Conservation (phyloP, 225 moss, liverwort and hornwort genomes). For the Climacium dendroides region DNA sequence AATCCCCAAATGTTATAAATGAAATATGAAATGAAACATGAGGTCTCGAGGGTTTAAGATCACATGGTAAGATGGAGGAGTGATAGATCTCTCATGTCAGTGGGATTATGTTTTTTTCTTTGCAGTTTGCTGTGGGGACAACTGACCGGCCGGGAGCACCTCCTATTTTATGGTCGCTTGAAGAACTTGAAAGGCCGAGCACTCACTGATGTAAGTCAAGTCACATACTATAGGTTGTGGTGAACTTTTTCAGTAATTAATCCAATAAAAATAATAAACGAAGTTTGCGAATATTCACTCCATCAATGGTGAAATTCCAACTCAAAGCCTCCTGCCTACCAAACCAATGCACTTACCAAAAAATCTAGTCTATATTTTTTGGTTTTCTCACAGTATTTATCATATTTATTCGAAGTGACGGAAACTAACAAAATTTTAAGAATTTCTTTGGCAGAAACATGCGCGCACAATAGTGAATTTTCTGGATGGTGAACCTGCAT, state of each 20-base stretch:
- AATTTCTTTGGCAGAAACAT: not conserved
- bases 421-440: no score
- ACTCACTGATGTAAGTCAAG: conserved; percentile 30
- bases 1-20: not conserved
- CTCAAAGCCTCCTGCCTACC: not conserved
- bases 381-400: not conserved
- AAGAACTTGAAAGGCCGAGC: conserved; percentile 73
- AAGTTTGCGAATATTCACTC: not conserved
- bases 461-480: no score
- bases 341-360: not conserved
- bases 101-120: not conserved
- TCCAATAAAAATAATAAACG: not conserved
- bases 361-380: not conserved
- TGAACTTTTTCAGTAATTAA: not conserved
- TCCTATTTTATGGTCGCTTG: conserved; percentile 80
- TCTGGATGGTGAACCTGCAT: not conserved
- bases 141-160: conserved; percentile 71
- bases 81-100: not conserved
- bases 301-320: not conserved
- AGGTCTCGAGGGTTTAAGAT: not conserved
- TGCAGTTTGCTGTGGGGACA: conserved; percentile 83
- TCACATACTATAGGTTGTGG: not conserved
- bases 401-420: not conserved
- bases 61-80: not conserved
- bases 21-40: not conserved